Conservation (phyloP, 192 early-diverging fungal species). For the Glomus cerebriforme region DNA sequence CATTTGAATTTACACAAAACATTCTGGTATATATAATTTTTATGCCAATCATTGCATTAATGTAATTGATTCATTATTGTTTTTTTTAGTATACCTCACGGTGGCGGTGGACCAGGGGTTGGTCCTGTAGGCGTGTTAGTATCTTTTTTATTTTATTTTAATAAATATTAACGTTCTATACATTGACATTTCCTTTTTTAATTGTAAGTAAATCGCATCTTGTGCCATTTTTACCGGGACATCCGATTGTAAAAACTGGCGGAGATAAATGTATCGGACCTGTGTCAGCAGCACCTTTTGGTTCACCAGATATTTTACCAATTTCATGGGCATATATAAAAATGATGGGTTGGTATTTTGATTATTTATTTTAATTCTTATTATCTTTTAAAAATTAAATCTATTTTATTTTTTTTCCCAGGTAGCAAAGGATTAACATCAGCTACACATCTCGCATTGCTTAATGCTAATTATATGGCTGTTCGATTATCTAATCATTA, state of each 20-base stretch:
- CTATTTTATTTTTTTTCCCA: neutral
- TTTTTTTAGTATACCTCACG: constrained; percentile 87
- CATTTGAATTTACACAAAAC: constrained; percentile 99
- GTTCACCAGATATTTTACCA: constrained; percentile 93
- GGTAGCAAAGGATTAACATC: constrained; percentile 80
- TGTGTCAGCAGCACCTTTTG: constrained; percentile 95
- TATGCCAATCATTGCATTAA: neutral
- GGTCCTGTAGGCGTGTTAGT: constrained; percentile 91
- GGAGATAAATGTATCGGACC: constrained; percentile 86
- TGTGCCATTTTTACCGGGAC: constrained; percentile 89
- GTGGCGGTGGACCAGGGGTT: constrained; percentile 98
- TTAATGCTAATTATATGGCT: constrained; percentile 99
- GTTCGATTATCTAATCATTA: constrained; percentile 89
- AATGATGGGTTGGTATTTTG: constrained; percentile 87
- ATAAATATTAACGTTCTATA: neutral
- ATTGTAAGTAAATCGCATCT: constrained; percentile 74
- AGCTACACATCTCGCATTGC: constrained; percentile 87
- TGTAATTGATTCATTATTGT: neutral
- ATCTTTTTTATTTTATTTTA: constrained; percentile 1
- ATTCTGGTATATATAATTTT: constrained; percentile 43
- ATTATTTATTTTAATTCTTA: neutral
- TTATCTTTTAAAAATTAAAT: neutral
- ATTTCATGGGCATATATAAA: constrained; percentile 99
- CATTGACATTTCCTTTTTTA: neutral
- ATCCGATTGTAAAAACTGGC: constrained; percentile 76